Evolutionary conservation across 2,329 filamentous ascomycete species (phyloP).

Genomic region (Trichophyton equinum): DNA sequence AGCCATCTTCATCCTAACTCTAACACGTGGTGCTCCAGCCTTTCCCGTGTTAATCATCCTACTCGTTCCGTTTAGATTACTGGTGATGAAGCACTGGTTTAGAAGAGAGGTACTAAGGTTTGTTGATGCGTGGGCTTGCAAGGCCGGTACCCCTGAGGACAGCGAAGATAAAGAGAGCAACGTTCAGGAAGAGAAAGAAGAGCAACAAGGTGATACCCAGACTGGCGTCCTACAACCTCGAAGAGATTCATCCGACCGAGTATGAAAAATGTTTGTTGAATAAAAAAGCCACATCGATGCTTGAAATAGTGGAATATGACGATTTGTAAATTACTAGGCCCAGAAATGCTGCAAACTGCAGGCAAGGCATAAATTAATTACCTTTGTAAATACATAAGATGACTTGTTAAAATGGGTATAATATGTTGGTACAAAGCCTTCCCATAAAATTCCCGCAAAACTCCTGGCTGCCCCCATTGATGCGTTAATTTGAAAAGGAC

Average conservation of each 20-base stretch:
- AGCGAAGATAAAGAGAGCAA: slow-evolving; percentile 22
- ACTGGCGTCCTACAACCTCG: not conserved
- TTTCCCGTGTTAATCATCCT: slow-evolving; percentile 53
- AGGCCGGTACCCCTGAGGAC: slow-evolving; percentile 43
- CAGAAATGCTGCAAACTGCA: not conserved
- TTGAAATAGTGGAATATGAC: not conserved
- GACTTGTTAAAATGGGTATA: not conserved
- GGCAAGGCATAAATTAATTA: not conserved
- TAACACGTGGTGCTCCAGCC: slow-evolving; percentile 50
- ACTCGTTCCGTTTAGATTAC: slow-evolving; percentile 49
- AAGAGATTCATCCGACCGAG: not conserved
- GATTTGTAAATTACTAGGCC: no score
- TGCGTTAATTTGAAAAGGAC: not conserved
- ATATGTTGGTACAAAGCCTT: not conserved
- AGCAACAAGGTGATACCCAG: not conserved
- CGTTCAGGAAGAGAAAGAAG: slow-evolving; percentile 4
- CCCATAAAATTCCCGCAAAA: not conserved
- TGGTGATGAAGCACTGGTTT: slow-evolving; percentile 50
- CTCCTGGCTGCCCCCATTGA: not conserved
- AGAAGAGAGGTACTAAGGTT: slow-evolving; percentile 43
- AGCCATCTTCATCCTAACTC: slow-evolving; percentile 50
- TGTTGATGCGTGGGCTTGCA: slow-evolving; percentile 40
- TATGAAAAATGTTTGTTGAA: not conserved
- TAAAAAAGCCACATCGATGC: no score
- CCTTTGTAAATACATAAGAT: not conserved